phyloP scores from a whole-genome alignment of 2,329 filamentous ascomycete species.

The Tolypocladium nubicola region DNA sequence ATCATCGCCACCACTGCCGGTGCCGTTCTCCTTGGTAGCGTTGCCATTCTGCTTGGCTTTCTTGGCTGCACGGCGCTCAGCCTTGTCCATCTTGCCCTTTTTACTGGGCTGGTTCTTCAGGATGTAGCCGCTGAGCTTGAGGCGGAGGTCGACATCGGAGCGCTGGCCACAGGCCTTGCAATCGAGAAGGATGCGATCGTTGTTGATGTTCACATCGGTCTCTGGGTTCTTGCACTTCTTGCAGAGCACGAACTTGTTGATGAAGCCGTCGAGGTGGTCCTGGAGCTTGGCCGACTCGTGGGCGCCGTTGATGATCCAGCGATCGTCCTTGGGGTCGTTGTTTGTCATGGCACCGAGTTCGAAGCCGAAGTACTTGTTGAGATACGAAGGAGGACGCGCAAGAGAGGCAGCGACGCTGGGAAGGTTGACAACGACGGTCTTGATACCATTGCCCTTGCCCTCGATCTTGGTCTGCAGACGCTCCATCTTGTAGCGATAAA shows the following conservation, averaged over 20 bases:
- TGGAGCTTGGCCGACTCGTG: constrained; percentile 93
- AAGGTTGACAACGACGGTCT: constrained; percentile 94
- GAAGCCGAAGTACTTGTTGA: constrained; percentile 99
- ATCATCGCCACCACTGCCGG: constrained; percentile 50
- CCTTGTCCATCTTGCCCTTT: constrained; percentile 97
- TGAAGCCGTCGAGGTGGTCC: constrained; percentile 97
- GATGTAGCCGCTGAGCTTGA: constrained; percentile 96
- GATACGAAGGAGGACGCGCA: constrained; percentile 81
- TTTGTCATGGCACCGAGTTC: constrained; percentile 98
- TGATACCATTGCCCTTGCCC: constrained; percentile 99
- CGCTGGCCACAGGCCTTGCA: constrained; percentile 98
- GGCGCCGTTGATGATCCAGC: constrained; percentile 99
- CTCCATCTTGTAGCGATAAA: constrained; percentile 99
- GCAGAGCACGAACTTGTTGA: constrained; percentile 97
- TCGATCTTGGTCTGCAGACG: constrained; percentile 97
- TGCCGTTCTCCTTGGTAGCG: constrained; percentile 41
- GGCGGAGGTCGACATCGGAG: constrained; percentile 79
- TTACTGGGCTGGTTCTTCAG: constrained; percentile 77
- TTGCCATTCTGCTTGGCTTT: constrained; percentile 72
- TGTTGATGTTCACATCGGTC: constrained; percentile 92
- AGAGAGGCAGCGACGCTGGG: constrained; percentile 87
- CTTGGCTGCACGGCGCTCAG: constrained; percentile 80
- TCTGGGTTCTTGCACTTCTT: constrained; percentile 99
- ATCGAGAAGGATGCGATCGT: constrained; percentile 82
- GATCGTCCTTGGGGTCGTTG: constrained; percentile 91